phyloP scores from a whole-genome alignment of 164 flowering plant species.

The Aristolochia fimbriata region DNA sequence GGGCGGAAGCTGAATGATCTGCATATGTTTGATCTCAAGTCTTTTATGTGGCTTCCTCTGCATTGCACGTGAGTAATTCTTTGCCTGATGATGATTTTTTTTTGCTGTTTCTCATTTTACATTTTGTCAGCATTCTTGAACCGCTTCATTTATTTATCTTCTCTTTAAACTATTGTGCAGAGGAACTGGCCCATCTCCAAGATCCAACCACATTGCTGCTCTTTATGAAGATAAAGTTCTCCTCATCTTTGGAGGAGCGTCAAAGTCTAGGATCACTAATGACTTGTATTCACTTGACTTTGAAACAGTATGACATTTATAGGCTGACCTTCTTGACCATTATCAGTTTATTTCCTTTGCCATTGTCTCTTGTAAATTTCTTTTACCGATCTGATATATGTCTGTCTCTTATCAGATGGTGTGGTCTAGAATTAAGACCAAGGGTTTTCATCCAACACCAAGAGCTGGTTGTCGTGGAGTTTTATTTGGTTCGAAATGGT shows the following conservation, averaged over 20 bases:
- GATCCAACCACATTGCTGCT: slow-evolving; percentile 86
- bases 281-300: slow-evolving; percentile 93
- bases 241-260: slow-evolving; percentile 75
- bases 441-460: slow-evolving; percentile 89
- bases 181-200: slow-evolving; percentile 87
- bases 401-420: slow-evolving; percentile 51
- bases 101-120: not conserved
- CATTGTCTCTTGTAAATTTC: slow-evolving; percentile 2
- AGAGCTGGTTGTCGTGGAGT: slow-evolving; percentile 93
- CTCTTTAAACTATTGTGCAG: slow-evolving; percentile 24
- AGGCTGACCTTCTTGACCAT: not conserved
- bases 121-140: not conserved
- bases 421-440: slow-evolving; percentile 79
- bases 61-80: slow-evolving; percentile 80
- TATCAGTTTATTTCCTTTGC: not conserved
- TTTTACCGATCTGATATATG: not conserved
- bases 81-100: not conserved
- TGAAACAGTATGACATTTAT: slow-evolving; percentile 52
- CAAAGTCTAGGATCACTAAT: slow-evolving; percentile 72
- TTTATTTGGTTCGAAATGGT: slow-evolving; percentile 89
- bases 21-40: slow-evolving; percentile 96
- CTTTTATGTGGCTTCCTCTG: slow-evolving; percentile 92
- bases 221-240: slow-evolving; percentile 82
- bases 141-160: not conserved
- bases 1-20: slow-evolving; percentile 87